Evolutionary conservation across 1,284 basidiomycete genomes (phyloP).

Genomic region (Xerocomus nothofagi): DNA sequence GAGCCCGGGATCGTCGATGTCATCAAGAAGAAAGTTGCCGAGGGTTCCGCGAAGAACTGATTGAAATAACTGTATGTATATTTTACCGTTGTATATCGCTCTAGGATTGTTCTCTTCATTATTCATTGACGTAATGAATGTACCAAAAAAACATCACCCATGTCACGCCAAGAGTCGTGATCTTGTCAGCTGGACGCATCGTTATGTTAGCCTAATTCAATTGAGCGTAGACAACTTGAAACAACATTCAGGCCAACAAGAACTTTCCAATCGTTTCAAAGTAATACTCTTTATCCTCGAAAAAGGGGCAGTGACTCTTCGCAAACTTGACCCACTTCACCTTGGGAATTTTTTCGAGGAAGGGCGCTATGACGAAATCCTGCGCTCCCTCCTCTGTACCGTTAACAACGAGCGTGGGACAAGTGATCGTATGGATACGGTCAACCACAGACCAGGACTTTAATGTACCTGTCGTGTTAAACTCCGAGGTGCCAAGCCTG

Average conservation of each 20-base stretch:
- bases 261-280: constrained; percentile 19
- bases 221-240: neutral
- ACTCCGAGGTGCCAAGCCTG: constrained; percentile 38
- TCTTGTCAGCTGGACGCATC: neutral
- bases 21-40: constrained; percentile 76
- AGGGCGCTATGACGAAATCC: constrained; percentile 30
- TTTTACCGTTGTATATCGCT: neutral
- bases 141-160: neutral
- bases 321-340: constrained; percentile 37
- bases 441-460: constrained; percentile 36
- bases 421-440: constrained; percentile 32
- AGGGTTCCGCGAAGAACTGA: constrained; percentile 25
- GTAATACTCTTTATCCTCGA: constrained; percentile 33
- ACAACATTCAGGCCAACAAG: constrained; percentile 5
- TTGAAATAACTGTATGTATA: neutral
- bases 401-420: constrained; percentile 37
- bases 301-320: constrained; percentile 33
- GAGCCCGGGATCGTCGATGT: constrained; percentile 82
- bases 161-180: neutral
- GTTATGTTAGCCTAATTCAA: no score
- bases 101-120: neutral
- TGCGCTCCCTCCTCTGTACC: constrained; percentile 33
- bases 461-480: constrained; percentile 32
- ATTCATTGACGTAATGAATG: constrained; percentile 2
- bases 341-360: constrained; percentile 31